Conservation (phyloP, 129 eudicot species). For the Chrysanthemum makinoi region DNA sequence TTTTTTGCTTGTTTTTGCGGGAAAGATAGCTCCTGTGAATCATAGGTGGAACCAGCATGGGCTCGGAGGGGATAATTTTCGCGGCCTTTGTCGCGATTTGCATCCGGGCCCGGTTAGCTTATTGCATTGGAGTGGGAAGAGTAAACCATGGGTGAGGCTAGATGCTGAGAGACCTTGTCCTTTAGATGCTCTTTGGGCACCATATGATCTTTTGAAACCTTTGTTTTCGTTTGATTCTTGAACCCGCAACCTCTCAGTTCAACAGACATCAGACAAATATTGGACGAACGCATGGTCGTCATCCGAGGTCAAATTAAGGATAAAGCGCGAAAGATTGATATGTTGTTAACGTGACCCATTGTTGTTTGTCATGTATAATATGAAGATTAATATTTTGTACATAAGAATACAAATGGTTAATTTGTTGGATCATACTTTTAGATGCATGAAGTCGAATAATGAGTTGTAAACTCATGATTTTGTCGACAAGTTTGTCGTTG, state of each 20-base stretch:
- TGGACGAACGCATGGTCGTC: too few relatives aligned
- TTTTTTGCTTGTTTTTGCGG: conserved; percentile 53
- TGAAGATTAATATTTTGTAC: not conserved
- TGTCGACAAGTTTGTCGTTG: not conserved
- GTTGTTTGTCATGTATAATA: not conserved
- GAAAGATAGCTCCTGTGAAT: conserved; percentile 48
- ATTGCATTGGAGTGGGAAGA: conserved; percentile 48
- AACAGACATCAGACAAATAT: too few relatives aligned
- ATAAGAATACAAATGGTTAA: not conserved
- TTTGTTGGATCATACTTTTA: not conserved
- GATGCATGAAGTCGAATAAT: not conserved
- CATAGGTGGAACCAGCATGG: conserved; percentile 76
- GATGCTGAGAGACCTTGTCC: conserved; percentile 45
- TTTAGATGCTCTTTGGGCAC: conserved; percentile 44
- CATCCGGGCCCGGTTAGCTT: conserved; percentile 73
- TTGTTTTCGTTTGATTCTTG: conserved; percentile 29
- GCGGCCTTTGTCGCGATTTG: conserved; percentile 50
- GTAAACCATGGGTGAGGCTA: conserved; percentile 47
- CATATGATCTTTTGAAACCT: conserved; percentile 42
- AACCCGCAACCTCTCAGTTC: too few relatives aligned
- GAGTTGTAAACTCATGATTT: conserved; percentile 18
- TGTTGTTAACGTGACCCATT: too few relatives aligned
- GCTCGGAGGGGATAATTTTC: conserved; percentile 57
- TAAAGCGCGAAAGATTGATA: too few relatives aligned
- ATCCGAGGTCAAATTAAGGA: too few relatives aligned